Evolutionary conservation across 305 asterid genomes (phyloP).

Genomic region (Fraxinus greggii): DNA sequence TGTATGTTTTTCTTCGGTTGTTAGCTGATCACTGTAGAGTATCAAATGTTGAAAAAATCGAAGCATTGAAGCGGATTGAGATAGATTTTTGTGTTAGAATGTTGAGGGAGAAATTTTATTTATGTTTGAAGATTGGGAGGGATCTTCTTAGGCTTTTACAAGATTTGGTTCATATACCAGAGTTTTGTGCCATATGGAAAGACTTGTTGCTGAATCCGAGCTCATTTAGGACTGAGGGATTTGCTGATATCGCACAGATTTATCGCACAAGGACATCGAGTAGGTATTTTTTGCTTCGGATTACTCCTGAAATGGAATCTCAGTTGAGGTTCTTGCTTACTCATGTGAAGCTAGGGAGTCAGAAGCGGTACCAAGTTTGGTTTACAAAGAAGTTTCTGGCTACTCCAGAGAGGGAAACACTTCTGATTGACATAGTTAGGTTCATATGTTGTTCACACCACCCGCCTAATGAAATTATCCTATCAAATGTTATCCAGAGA

Average conservation of each 20-base stretch:
- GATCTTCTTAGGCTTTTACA: constrained; percentile 87
- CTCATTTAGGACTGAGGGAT: constrained; percentile 43
- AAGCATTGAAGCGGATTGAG: constrained; percentile 59
- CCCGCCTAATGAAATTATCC: constrained; percentile 64
- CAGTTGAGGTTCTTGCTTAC: constrained; percentile 76
- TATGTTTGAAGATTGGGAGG: constrained; percentile 81
- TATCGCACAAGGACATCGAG: constrained; percentile 54
- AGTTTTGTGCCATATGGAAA: constrained; percentile 67
- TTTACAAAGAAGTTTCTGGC: constrained; percentile 65
- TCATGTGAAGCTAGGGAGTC: constrained; percentile 66
- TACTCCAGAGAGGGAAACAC: constrained; percentile 48
- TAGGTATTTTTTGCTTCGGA: constrained; percentile 63
- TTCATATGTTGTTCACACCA: constrained; percentile 80
- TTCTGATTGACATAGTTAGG: constrained; percentile 65
- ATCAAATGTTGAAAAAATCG: constrained; percentile 38
- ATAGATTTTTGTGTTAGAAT: constrained; percentile 56
- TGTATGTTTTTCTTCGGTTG: constrained; percentile 76
- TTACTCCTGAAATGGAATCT: constrained; percentile 86
- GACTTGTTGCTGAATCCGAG: constrained; percentile 63
- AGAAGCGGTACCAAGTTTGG: constrained; percentile 73
- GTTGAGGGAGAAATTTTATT: constrained; percentile 54
- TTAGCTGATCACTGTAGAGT: constrained; percentile 69
- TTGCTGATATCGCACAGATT: constrained; percentile 55
- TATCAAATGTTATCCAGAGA: constrained; percentile 63
- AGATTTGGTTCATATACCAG: constrained; percentile 73